Evolutionary conservation across 208 protist species (phyloP), one percentile per base, ranked within the genome.

Genomic region (Novymonas esmeraldas): DNA sequence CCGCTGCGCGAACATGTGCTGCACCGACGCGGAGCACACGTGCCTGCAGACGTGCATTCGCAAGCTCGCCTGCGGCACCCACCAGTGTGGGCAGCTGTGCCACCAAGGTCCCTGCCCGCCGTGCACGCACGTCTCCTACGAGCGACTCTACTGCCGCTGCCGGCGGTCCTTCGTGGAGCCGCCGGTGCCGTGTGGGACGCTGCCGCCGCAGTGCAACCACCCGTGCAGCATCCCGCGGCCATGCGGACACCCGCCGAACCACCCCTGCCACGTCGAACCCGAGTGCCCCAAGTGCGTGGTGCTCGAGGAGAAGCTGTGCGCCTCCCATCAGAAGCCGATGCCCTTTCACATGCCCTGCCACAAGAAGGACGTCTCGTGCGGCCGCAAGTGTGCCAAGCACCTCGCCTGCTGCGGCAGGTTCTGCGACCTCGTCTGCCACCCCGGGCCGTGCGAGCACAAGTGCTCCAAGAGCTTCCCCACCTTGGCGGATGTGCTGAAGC

Each of bases 181-280:
- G 46, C 95, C 95, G 26, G 85, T 98, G 38, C 90, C 90, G 51
- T 98, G 95, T 60, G 91, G 91, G 22, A 96, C 92, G 33, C 76
- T 65, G 59, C 85, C 84, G n/a, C 95, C 95, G 13, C 46, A 44
- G 46, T 98, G 95, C 69, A 81, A 61, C 33, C 70, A 94, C 56
- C 82, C 82, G 3, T 98, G 95, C 71, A 71, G 59, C 26, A 68
- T 93, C 16, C 84, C 84, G 3, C 85, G 93, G 13, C 65, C 79
- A 3, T 98, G 95, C 70, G 88, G 85, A n/a, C 95, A 98, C 67
- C 81, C 89, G 2, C 45, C 89, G 2, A 85, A 95, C 39, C 92
- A 97, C 67, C 58, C 72, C 2, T 96, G 92, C 72, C 92, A 97
- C 73, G 73, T 76, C 39, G 81, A 84, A 20, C 67, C 57, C 18